A percentile compares a stretch with the other conserved stretches of the same genome.
Conservation (phyloP, 306 rosid genomes). For the Sicyos baderoa region DNA sequence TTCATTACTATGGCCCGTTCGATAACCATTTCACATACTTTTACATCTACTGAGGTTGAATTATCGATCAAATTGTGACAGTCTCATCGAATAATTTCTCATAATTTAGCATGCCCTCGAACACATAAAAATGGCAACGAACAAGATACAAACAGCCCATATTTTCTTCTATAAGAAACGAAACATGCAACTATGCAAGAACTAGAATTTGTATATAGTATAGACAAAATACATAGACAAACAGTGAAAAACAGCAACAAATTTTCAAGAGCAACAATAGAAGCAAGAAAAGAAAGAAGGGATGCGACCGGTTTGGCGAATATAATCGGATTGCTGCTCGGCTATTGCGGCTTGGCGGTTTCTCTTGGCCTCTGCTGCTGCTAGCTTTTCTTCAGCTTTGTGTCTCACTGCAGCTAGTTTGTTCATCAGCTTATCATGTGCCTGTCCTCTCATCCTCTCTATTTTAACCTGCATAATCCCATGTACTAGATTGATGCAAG, state of each 20-base stretch:
- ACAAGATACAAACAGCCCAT: too few species aligned
- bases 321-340: constrained; percentile 66
- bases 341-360: constrained; percentile 61
- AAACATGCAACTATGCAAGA: constrained; percentile 11
- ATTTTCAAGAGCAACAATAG: constrained; percentile 56
- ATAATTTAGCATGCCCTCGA: too few species aligned
- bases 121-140: too few species aligned
- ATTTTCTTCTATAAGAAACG: neutral
- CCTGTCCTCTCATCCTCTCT: constrained; percentile 61
- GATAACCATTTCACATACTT: too few species aligned
- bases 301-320: constrained; percentile 70
- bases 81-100: too few species aligned
- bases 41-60: too few species aligned
- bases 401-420: constrained; percentile 70
- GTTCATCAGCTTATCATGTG: constrained; percentile 73
- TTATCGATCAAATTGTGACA: too few species aligned
- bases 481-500: neutral
- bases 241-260: neutral
- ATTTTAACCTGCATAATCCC: constrained; percentile 62
- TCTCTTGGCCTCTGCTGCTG: constrained; percentile 67
- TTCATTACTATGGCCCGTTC: too few species aligned
- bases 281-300: constrained; percentile 65
- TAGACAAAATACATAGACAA: neutral
- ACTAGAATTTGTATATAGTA: neutral
- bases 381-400: constrained; percentile 88